Base-by-base conservation (phyloP, 2,329 filamentous ascomycete species). In the Keithomyces neogunnii region DNA sequence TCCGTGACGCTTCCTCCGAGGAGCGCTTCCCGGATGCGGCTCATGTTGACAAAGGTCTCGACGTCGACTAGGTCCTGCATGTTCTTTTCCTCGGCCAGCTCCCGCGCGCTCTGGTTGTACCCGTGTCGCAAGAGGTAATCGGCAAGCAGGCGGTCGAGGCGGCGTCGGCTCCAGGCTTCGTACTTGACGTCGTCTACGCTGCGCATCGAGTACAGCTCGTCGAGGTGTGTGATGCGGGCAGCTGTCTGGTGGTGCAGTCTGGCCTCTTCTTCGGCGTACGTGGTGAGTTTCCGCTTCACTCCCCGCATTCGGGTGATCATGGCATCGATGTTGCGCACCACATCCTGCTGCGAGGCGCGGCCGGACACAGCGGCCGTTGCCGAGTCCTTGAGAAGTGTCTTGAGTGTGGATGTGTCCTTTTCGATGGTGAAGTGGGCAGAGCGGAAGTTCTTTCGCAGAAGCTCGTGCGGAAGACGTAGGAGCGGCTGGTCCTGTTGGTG, bases 401-500 rank as follows among this genome's bases (percentile, higher is more conserved):
- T 82, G 56, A 89, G 70, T 47, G 75, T 74, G 19, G 77, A 75
- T 55, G 80, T 82, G 59, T 88, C 82, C 64, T 84, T 85, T 64
- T 92, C 88, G 66, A 90, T 81, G 56, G 81, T 75, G 63, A 86
- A 84, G 66, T 90, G 88, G 43, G 87, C 87, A 3, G 85, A 83
- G 62, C 95, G 93, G 72, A 97, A 95, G 72, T 95, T 97, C 67
- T 93, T 92, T 51, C 90, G 86, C 28, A 95, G 84, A 52, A 96
- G 86, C 66, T 97, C 93, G 69, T 92, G 86, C 19, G 93, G 93
- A 28, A 97, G 82, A 35, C 91, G 89, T 59, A 99, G 83, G 58
- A 97, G 86, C 3, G 92, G 87, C 79, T 97, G 92, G 65, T 99
- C 93, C 90, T 92, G 57, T 28, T 44, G 19, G 19, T 19, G 19